These are phyloP conservation scores for Claviceps sorghi DNA, from an alignment of 2,329 filamentous ascomycete species.

Conservation along the genomic window DNA sequence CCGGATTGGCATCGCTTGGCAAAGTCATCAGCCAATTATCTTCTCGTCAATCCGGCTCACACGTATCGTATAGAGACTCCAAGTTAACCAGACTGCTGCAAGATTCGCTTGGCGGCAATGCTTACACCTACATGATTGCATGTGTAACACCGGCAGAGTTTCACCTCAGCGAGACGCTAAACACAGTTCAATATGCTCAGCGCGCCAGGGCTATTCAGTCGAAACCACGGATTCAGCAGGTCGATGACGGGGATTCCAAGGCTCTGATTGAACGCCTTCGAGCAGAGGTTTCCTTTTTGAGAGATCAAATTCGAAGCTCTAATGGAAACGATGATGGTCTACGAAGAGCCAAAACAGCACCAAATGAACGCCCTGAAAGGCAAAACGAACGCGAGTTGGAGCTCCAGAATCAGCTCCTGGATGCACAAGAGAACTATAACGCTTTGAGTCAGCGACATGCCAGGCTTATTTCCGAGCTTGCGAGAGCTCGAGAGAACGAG, in stretches of 20 bases:
- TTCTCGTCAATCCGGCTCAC: constrained; percentile 69
- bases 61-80: constrained; percentile 97
- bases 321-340: constrained; percentile 45
- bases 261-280: constrained; percentile 85
- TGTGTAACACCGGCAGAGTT: constrained; percentile 96
- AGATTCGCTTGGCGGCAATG: constrained; percentile 91
- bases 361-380: constrained; percentile 61
- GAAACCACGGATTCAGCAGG: constrained; percentile 89
- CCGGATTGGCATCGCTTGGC: constrained; percentile 80
- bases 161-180: constrained; percentile 91
- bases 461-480: constrained; percentile 88
- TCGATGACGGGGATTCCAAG: constrained; percentile 88
- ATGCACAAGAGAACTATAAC: constrained; percentile 88
- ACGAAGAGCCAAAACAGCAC: constrained; percentile 34
- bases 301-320: constrained; percentile 83
- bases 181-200: constrained; percentile 95
- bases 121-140: constrained; percentile 98
- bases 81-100: constrained; percentile 87
- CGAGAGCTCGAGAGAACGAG: constrained; percentile 64
- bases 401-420: constrained; percentile 83
- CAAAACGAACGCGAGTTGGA: constrained; percentile 76
- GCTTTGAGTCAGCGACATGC: constrained; percentile 84
- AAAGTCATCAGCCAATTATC: constrained; percentile 98
- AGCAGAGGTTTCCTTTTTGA: constrained; percentile 82
- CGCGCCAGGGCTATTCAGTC: constrained; percentile 91